Evolutionary conservation across 176 grass and related monocot genomes (phyloP).

Genomic region (Triticum turgidum): DNA sequence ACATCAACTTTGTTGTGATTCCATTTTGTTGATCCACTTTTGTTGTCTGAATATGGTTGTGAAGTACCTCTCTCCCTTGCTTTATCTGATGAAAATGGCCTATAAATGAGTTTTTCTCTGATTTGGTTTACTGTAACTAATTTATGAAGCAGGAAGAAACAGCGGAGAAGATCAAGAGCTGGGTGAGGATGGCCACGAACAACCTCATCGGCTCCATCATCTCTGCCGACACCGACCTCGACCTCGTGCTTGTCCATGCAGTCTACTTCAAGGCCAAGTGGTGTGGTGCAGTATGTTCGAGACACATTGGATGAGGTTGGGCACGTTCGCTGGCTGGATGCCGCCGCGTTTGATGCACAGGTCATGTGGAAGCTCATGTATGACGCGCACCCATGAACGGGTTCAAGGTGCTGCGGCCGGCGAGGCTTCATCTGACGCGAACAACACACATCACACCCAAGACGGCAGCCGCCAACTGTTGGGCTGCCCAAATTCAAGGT

Average conservation of each 20-base stretch:
- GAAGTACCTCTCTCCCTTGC: not conserved
- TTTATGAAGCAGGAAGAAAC: not conserved
- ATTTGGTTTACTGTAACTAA: not conserved
- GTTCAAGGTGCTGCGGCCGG: no score
- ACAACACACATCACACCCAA: not conserved
- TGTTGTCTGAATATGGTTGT: not conserved
- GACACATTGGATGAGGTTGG: fast-evolving
- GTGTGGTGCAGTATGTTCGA: not conserved
- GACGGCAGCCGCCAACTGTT: fast-evolving
- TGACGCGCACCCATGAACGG: no score
- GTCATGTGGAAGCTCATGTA: no score
- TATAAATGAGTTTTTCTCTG: not conserved
- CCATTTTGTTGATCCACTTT: not conserved
- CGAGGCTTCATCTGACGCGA: not conserved
- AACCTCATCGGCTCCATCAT: constrained; percentile 9
- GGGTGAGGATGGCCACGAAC: constrained; percentile 15
- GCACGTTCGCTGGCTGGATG: no score
- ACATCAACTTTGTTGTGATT: not conserved
- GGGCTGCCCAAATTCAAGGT: not conserved
- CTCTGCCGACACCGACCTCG: fast-evolving
- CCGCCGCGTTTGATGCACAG: no score
- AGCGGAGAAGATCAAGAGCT: not conserved
- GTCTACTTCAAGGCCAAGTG: constrained; percentile 17
- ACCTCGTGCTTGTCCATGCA: not conserved
- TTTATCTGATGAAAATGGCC: not conserved